Base-by-base conservation (phyloP, 108 stramenopile genomes). In the Bacterosira constricta region DNA sequence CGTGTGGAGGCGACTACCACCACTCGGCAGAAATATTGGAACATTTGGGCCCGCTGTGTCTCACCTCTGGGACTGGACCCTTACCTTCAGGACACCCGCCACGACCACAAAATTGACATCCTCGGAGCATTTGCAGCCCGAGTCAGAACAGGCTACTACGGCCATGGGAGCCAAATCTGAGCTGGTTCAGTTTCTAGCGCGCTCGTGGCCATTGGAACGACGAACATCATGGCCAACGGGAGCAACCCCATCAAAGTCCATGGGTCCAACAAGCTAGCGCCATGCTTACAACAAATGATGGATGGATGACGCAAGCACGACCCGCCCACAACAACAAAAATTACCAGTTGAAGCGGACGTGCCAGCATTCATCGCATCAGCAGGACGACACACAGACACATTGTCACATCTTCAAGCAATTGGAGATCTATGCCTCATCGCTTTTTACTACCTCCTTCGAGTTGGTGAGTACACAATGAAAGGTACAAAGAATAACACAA, bases 361-460 rank as follows among this genome's bases (percentile, higher is more conserved):
- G 13, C 51, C 51, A 23, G 26, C 25, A 52, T 26, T 52, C 51
- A 21, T 52, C 3, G 21, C 51, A 23, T 13, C 4, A 25, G 13
- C 3, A 23, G 51, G 51, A 27, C 10, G 26, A 21, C 26, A 27
- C 51, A 4, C 26, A 26, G 5, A 21, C 21, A 26, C 51, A 9
- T 27, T 8, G 26, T 15, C 4, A 15, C 51, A 27, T 0, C 26
- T 27, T 26, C 21, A 52, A 27, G 26, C 27, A 25, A 52, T 52
- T 13, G 51, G 51, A 8, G 51, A 47, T 23, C 46, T 47, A 12
- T 23, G 21, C 18, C 46, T 52, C 15, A 34, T 54, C 18, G 53
- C 53, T 15, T 54, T 54, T n/a, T 54, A 54, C 53, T 54, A 54
- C 53, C 27, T 53, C 7, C 51, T 53, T 13, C 27, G 51, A 6